Evolutionary conservation across 345 rosid genomes (phyloP), one percentile per base, ranked within the genome.

Genomic region (Hibiscus mutabilis): DNA sequence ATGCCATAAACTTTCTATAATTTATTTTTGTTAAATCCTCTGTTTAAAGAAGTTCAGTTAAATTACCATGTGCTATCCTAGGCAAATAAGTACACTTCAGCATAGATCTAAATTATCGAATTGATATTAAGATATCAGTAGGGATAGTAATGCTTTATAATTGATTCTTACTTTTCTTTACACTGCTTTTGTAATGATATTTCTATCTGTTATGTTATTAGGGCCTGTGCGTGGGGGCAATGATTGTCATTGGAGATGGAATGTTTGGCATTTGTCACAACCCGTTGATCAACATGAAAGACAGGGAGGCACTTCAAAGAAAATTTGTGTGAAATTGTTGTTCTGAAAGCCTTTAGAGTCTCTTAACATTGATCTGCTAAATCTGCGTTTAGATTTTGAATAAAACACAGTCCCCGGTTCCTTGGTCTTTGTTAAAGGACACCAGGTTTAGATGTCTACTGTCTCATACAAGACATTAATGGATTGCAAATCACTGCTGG

Each of bases 221-320:
- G 90, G 90, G 86, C 86, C 72, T 86, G 82, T 79, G 81, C 85
- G 49, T 86, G 86, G 90, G 88, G 84, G 74, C 87, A 82, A 74
- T 86, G 82, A 82, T 13, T 37, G 67, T 74, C 68, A 58, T 18
- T 6, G 25, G 69, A 35, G 70, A 53, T 19, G 44, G 33, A 76
- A 57, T 51, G 35, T 21, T 58, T 61, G 69, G 33, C 33, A 25
- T 66, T 73, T 51, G 57, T 66, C 51, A 67, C 60, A 24, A 56
- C 56, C 73, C 59, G 42, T 66, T 56, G 59, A 60, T 66, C 76
- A 24, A 46, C 68, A 58, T 52, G 49, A 67, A 71, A 71, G 76
- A 70, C 70, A 57, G 60, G 76, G 14, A 57, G 69, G 75, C 21
- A 66, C 60, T 71, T 44, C 27, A 37, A 29, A 66, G 78, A 64